These are phyloP conservation scores for Candida coquimbonensis DNA, from an alignment of 805 yeast genomes.

Conservation along the genomic window DNA sequence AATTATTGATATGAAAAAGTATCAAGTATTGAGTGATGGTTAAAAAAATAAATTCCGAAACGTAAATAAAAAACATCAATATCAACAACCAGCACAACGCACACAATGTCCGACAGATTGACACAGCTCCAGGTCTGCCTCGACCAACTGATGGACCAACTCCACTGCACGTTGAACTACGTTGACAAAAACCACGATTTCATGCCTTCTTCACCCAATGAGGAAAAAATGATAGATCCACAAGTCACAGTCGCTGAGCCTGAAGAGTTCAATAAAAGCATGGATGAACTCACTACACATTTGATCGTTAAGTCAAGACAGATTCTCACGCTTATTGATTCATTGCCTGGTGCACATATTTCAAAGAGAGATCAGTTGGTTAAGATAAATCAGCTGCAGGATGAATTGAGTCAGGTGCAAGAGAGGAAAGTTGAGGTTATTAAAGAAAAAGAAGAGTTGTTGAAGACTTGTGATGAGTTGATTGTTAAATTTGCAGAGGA, in stretches of 20 bases:
- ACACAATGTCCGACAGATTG: constrained; percentile 69
- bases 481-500: constrained; percentile 43
- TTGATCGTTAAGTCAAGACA: constrained; percentile 82
- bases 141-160: constrained; percentile 73
- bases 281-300: constrained; percentile 77
- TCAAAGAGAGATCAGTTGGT: constrained; percentile 67
- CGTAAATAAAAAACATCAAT: too few relatives aligned
- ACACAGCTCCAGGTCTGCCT: constrained; percentile 86
- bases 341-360: constrained; percentile 89
- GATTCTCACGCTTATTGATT: constrained; percentile 75
- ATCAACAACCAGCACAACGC: too few relatives aligned
- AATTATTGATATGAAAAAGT: too few relatives aligned
- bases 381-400: constrained; percentile 54
- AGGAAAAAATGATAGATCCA: constrained; percentile 57
- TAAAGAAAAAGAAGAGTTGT: constrained; percentile 54
- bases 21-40: too few relatives aligned
- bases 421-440: constrained; percentile 48
- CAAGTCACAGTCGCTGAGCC: constrained; percentile 45
- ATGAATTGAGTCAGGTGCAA: constrained; percentile 56
- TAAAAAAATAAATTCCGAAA: too few relatives aligned
- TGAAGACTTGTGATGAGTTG: constrained; percentile 56
- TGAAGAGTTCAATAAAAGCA: constrained; percentile 37
- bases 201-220: constrained; percentile 36
- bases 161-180: constrained; percentile 70
- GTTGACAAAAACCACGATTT: constrained; percentile 72